Percentiles rank a stretch among this genome's conserved stretches.
phyloP scores from a whole-genome alignment of 345 rosid species.

The Raphanus sativus region DNA sequence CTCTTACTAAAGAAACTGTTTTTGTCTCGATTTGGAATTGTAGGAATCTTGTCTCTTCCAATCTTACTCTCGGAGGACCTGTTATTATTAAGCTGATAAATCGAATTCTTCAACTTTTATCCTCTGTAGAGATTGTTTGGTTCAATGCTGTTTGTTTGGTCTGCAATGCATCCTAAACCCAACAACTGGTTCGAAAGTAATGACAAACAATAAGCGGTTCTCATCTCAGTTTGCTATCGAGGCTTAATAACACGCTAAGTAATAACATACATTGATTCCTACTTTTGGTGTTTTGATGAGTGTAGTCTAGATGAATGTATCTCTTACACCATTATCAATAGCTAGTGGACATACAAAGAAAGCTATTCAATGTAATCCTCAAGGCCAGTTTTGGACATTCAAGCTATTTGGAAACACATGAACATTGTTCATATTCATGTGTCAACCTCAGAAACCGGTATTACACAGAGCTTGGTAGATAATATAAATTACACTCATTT shows the following conservation, averaged over 20 bases:
- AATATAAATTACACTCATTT: conserved; percentile 36
- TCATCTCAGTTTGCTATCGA: too few species aligned
- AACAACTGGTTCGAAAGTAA: neutral
- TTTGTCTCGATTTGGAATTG: neutral
- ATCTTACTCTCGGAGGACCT: neutral
- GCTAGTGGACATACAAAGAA: too few species aligned
- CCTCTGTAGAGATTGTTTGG: too few species aligned
- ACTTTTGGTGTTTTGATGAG: conserved; percentile 32
- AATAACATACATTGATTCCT: conserved; percentile 61
- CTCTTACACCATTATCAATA: too few species aligned
- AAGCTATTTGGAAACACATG: conserved; percentile 61
- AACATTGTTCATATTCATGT: conserved; percentile 60
- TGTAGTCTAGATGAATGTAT: too few species aligned
- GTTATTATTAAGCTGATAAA: neutral
- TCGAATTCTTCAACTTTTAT: neutral
- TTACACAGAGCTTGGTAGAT: conserved; percentile 22
- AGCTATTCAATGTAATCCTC: too few species aligned
- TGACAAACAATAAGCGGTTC: too few species aligned
- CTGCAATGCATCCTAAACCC: neutral
- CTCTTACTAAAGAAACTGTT: neutral
- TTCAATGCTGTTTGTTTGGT: neutral
- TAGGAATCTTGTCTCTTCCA: neutral
- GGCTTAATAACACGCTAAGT: conserved; percentile 27
- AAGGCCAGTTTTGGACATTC: conserved; percentile 55
- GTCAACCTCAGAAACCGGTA: conserved; percentile 21